A percentile compares a stretch with the other conserved stretches of the same genome.
phyloP scores from a whole-genome alignment of 1,139 yeast genomes.

The Sugiyamaella neomexicana region DNA sequence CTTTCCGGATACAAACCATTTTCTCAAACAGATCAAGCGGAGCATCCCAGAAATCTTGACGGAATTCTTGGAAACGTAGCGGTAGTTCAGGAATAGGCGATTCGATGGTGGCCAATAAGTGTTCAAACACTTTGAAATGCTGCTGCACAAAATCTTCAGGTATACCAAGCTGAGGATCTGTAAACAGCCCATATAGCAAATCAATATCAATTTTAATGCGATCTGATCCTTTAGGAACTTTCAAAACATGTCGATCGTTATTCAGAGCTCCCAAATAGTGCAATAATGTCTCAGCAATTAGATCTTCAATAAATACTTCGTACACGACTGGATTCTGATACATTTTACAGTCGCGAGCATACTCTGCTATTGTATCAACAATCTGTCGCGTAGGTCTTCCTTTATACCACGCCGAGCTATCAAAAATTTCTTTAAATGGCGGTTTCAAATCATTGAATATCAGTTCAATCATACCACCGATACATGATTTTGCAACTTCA shows the following conservation, averaged over 20 bases:
- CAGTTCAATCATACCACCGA: conserved; percentile 62
- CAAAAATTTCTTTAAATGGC: conserved; percentile 51
- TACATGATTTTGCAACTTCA: conserved; percentile 68
- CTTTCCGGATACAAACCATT: conserved; percentile 42
- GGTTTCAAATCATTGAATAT: conserved; percentile 67
- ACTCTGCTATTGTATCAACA: conserved; percentile 73
- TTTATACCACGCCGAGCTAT: conserved; percentile 43
- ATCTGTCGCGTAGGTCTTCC: conserved; percentile 56
- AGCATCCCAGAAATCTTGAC: conserved; percentile 63
- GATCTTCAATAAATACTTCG: conserved; percentile 53
- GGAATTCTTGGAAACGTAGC: conserved; percentile 63
- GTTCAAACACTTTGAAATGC: conserved; percentile 67
- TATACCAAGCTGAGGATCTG: conserved; percentile 46
- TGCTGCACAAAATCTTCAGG: conserved; percentile 44
- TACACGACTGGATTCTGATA: conserved; percentile 52
- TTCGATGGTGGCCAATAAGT: conserved; percentile 65
- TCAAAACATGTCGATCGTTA: conserved; percentile 43
- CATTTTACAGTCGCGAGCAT: conserved; percentile 59
- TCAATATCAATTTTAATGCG: conserved; percentile 65
- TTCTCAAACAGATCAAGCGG: conserved; percentile 44
- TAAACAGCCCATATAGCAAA: conserved; percentile 61
- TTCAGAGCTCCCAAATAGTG: conserved; percentile 51
- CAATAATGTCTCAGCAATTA: conserved; percentile 51
- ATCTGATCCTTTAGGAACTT: conserved; percentile 58
- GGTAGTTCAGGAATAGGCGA: conserved; percentile 51